Conservation (phyloP, 495 filamentous ascomycete species). For the Aspergillus kassunensis region DNA sequence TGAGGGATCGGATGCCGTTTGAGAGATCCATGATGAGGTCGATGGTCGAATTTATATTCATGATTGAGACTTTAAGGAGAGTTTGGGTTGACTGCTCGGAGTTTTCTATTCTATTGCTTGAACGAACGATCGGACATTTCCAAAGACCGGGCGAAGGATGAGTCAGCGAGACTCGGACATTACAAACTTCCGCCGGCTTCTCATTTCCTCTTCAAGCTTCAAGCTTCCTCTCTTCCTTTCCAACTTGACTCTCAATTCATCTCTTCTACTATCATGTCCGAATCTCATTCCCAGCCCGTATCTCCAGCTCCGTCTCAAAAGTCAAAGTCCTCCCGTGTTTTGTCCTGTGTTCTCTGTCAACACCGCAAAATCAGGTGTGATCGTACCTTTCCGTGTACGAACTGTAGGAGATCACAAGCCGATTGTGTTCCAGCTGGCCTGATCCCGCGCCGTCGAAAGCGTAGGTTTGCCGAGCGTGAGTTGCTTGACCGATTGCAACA, state of each 20-base stretch:
- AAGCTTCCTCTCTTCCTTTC: no score
- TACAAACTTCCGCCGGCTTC: neutral
- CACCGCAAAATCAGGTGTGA: constrained; percentile 58
- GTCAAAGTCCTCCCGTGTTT: constrained; percentile 27
- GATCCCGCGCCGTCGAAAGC: constrained; percentile 39
- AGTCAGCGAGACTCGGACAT: neutral
- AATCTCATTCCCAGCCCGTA: neutral
- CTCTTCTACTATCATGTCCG: neutral
- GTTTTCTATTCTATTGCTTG: neutral
- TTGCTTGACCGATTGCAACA: constrained; percentile 48
- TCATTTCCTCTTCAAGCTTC: neutral
- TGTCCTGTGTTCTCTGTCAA: constrained; percentile 55
- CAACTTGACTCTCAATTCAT: neutral
- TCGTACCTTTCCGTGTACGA: constrained; percentile 50
- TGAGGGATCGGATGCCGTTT: neutral
- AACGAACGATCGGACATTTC: neutral
- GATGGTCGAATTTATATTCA: neutral
- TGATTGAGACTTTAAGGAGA: no score
- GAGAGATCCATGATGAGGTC: neutral
- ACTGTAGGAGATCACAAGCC: constrained; percentile 38
- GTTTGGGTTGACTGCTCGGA: no score
- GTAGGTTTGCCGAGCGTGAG: constrained; percentile 52
- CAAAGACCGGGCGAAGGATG: neutral
- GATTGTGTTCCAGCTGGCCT: constrained; percentile 48
- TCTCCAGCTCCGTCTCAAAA: neutral